phyloP scores from a whole-genome alignment of 768 basidiomycete genomes.

The Boletus coccyginus region DNA sequence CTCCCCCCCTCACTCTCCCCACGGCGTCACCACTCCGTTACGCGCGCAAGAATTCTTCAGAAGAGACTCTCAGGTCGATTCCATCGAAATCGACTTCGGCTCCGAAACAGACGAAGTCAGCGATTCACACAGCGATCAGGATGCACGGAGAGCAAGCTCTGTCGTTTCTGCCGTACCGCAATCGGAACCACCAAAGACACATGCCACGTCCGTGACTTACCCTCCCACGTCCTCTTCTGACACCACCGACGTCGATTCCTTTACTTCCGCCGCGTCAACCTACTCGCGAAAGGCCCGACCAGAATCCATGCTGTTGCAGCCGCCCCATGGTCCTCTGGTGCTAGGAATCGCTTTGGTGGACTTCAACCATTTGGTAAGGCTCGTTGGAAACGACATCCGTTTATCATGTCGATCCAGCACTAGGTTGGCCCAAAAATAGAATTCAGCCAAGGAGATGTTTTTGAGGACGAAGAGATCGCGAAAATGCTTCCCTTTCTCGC shows the following conservation, averaged over 20 bases:
- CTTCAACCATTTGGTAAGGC: constrained; percentile 84
- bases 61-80: constrained; percentile 45
- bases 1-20: constrained; percentile 56
- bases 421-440: constrained; percentile 94
- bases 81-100: constrained; percentile 51
- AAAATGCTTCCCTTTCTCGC: constrained; percentile 93
- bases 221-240: constrained; percentile 50
- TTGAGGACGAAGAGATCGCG: constrained; percentile 80
- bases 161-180: constrained; percentile 48
- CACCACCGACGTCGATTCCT: constrained; percentile 53
- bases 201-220: constrained; percentile 46
- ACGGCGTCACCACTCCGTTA: constrained; percentile 26
- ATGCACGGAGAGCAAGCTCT: constrained; percentile 42
- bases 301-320: constrained; percentile 70
- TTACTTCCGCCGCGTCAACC: constrained; percentile 58
- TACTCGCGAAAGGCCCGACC: constrained; percentile 67
- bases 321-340: constrained; percentile 56
- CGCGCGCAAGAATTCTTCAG: constrained; percentile 31
- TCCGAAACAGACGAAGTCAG: constrained; percentile 55
- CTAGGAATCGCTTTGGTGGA: constrained; percentile 91
- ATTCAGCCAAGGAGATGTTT: constrained; percentile 72
- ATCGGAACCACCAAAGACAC: constrained; percentile 37
- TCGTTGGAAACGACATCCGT: not conserved
- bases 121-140: constrained; percentile 39
- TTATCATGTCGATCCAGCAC: constrained; percentile 13